These are phyloP conservation scores for Candida oleophila DNA, from an alignment of 805 yeast genomes.

Conservation along the genomic window DNA sequence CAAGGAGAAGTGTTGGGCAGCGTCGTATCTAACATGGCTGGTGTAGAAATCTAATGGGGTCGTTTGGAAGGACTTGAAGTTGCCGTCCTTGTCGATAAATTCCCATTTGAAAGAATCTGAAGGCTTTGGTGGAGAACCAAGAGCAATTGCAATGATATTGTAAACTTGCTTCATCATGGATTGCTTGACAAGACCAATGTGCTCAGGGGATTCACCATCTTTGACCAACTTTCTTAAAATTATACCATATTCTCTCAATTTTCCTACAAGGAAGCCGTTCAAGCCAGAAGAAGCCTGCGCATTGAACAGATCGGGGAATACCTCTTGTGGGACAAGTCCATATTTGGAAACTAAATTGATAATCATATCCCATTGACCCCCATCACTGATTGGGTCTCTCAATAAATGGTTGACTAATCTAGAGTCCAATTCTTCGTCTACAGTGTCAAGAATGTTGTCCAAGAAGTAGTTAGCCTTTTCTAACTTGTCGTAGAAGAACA, in stretches of 20 bases:
- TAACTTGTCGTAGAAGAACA: conserved; percentile 82
- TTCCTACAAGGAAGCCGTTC: conserved; percentile 63
- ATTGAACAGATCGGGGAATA: conserved; percentile 68
- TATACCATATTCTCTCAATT: conserved; percentile 78
- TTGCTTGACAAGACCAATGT: conserved; percentile 33
- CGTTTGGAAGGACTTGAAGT: conserved; percentile 47
- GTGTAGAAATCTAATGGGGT: conserved; percentile 68
- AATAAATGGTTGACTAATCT: conserved; percentile 68
- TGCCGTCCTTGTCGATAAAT: conserved; percentile 68
- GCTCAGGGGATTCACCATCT: conserved; percentile 34
- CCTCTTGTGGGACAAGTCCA: conserved; percentile 73
- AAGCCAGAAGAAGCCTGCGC: conserved; percentile 53
- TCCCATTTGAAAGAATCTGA: conserved; percentile 71
- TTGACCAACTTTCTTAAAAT: conserved; percentile 53
- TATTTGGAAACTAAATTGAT: conserved; percentile 74
- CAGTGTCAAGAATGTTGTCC: conserved; percentile 72
- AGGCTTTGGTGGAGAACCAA: conserved; percentile 81
- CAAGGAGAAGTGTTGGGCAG: conserved; percentile 57
- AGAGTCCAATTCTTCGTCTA: conserved; percentile 63
- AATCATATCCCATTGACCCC: conserved; percentile 89
- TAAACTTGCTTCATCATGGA: conserved; percentile 60
- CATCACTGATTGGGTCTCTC: conserved; percentile 69
- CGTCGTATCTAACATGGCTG: conserved; percentile 52
- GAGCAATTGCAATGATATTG: conserved; percentile 61
- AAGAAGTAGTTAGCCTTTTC: conserved; percentile 81